Evolutionary conservation across 345 rosid species (phyloP).

Genomic region (Passiflora organensis): DNA sequence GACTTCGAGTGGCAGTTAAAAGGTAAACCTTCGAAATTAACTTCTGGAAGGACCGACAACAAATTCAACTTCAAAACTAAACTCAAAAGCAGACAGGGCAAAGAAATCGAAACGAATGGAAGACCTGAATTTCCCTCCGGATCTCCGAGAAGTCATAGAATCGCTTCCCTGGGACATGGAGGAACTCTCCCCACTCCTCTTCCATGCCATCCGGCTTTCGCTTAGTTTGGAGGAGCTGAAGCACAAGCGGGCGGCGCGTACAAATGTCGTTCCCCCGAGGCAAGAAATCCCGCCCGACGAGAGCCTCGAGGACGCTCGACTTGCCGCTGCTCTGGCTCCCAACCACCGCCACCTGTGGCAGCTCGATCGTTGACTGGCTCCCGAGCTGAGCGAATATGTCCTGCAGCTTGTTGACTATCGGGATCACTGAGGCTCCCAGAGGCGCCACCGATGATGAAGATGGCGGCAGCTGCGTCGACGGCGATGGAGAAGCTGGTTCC

Average conservation of each 20-base stretch:
- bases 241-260: conserved; percentile 36
- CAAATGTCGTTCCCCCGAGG: conserved; percentile 42
- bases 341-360: conserved; percentile 52
- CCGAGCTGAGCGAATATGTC: conserved; percentile 31
- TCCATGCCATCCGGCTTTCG: conserved; percentile 10
- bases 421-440: conserved; percentile 35
- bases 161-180: conserved; percentile 31
- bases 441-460: too few relatives aligned
- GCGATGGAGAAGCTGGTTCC: too few relatives aligned
- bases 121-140: conserved; percentile 39
- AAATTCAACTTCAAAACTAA: not conserved
- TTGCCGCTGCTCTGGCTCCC: conserved; percentile 57
- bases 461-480: too few relatives aligned
- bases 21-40: conserved; percentile 3
- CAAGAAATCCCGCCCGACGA: conserved; percentile 46
- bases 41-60: too few relatives aligned
- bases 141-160: conserved; percentile 33
- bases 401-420: conserved; percentile 28
- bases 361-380: conserved; percentile 13
- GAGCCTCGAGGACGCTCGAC: conserved; percentile 45
- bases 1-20: too few relatives aligned
- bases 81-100: not conserved
- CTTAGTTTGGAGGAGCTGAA: conserved; percentile 30
- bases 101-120: not conserved
- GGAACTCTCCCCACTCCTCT: conserved; percentile 41